These are phyloP conservation scores for Pythium sukuiense DNA, from an alignment of 352 stramenopile genomes.

Conservation along the genomic window DNA sequence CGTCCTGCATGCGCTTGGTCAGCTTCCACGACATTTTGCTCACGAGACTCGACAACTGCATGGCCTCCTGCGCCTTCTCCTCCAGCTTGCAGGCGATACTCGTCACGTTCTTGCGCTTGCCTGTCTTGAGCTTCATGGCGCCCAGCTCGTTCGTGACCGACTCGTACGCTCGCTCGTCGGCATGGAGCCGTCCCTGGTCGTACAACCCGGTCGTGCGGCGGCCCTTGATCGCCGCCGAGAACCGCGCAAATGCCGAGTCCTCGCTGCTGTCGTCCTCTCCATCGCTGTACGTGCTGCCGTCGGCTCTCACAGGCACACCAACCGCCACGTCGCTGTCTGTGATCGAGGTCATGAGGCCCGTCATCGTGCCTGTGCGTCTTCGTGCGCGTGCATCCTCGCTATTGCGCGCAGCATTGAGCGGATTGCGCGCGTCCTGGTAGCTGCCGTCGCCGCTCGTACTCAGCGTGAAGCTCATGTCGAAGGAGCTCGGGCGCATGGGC, in stretches of 20 bases:
- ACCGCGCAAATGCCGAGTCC: constrained; percentile 14
- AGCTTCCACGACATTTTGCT: constrained; percentile 66
- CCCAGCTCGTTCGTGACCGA: constrained; percentile 10
- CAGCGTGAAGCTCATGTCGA: constrained; percentile 87
- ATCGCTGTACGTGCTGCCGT: constrained; percentile 23
- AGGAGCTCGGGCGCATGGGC: constrained; percentile 85
- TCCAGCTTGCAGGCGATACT: constrained; percentile 66
- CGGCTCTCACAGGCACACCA: constrained; percentile 18
- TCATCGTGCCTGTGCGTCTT: constrained; percentile 13
- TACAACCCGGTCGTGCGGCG: constrained; percentile 30
- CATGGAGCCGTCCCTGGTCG: constrained; percentile 49
- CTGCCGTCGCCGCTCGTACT: constrained; percentile 35
- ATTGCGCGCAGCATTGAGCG: constrained; percentile 16
- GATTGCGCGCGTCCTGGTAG: constrained; percentile 24
- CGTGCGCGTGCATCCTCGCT: constrained; percentile 28
- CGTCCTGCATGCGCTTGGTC: constrained; percentile 76
- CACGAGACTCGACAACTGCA: constrained; percentile 56
- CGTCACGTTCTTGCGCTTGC: constrained; percentile 38
- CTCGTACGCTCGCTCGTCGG: constrained; percentile 24
- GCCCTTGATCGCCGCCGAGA: constrained; percentile 15
- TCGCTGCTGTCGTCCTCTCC: constrained; percentile 14
- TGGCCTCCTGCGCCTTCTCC: constrained; percentile 71
- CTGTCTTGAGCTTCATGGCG: constrained; percentile 29
- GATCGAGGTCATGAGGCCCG: constrained; percentile 31
- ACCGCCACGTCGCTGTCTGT: constrained; percentile 23